phyloP scores from a whole-genome alignment of 2,329 filamentous ascomycete species.

The Mycogone perniciosa region DNA sequence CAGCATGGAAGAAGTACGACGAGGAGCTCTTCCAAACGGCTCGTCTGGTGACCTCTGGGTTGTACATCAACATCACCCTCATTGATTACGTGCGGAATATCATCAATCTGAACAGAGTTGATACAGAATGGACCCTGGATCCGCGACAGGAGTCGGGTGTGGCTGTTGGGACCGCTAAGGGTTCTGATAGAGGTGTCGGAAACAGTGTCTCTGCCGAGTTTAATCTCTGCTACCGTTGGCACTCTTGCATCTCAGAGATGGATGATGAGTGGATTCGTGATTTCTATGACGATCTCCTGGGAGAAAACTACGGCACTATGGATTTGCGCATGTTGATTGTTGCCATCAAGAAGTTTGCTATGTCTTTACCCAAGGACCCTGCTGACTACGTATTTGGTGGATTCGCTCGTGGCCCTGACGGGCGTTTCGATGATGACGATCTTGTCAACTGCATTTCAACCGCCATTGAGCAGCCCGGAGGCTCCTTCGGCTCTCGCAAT shows the following conservation, averaged over 20 bases:
- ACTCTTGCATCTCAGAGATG: constrained; percentile 63
- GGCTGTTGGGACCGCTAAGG: constrained; percentile 44
- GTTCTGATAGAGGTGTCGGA: constrained; percentile 64
- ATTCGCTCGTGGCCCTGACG: constrained; percentile 58
- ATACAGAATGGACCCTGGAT: constrained; percentile 76
- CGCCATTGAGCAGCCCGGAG: constrained; percentile 70
- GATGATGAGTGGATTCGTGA: constrained; percentile 78
- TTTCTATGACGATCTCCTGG: constrained; percentile 57
- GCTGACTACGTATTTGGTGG: constrained; percentile 60
- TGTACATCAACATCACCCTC: constrained; percentile 75
- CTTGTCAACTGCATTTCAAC: constrained; percentile 63
- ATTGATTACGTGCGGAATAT: constrained; percentile 76
- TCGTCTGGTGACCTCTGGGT: constrained; percentile 63
- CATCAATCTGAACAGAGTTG: constrained; percentile 49
- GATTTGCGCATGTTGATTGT: constrained; percentile 54
- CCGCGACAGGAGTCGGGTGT: constrained; percentile 63
- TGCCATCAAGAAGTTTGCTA: constrained; percentile 58
- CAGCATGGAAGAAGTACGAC: constrained; percentile 62
- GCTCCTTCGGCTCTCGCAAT: constrained; percentile 66
- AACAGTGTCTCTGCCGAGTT: constrained; percentile 85
- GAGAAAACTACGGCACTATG: constrained; percentile 48
- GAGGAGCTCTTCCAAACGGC: constrained; percentile 76
- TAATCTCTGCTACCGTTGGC: constrained; percentile 84
- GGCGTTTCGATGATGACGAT: constrained; percentile 68
- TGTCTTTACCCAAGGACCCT: constrained; percentile 58